A percentile compares a stretch with the other conserved stretches of the same genome.
Evolutionary conservation across 2,329 filamentous ascomycete genomes (phyloP).

Genomic region (Epichloe baconii): DNA sequence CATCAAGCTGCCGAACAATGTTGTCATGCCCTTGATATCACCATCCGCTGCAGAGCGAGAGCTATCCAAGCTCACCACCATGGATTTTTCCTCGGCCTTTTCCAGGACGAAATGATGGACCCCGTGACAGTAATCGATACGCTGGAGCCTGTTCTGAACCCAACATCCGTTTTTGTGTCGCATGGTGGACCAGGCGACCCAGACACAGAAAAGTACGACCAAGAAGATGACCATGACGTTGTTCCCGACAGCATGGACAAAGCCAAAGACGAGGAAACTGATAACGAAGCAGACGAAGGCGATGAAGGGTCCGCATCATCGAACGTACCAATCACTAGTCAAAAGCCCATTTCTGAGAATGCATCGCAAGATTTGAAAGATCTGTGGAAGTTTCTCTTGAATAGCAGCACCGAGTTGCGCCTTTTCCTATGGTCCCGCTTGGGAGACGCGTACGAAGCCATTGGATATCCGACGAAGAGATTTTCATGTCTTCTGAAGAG

Average conservation of each 20-base stretch:
- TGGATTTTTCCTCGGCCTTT: slow-evolving; percentile 93
- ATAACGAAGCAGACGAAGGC: neutral
- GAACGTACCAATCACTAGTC: slow-evolving; percentile 2
- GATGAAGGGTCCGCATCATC: slow-evolving; percentile 4
- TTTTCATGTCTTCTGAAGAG: slow-evolving; percentile 77
- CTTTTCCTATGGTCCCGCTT: slow-evolving; percentile 83
- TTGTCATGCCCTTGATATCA: slow-evolving; percentile 78
- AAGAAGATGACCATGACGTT: neutral
- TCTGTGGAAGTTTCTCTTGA: slow-evolving; percentile 73
- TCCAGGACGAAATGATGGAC: slow-evolving; percentile 69
- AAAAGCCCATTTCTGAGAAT: slow-evolving; percentile 35
- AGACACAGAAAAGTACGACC: neutral
- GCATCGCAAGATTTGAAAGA: slow-evolving; percentile 52
- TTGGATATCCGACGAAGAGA: slow-evolving; percentile 76
- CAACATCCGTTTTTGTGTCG: slow-evolving; percentile 38
- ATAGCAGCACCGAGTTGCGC: slow-evolving; percentile 68
- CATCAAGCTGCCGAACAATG: slow-evolving; percentile 67
- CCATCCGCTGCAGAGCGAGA: slow-evolving; percentile 75
- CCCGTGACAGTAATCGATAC: slow-evolving; percentile 80
- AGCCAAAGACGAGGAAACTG: neutral
- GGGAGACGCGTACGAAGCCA: slow-evolving; percentile 75
- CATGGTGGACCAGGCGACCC: slow-evolving; percentile 7
- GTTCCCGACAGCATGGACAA: neutral
- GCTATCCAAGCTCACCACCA: slow-evolving; percentile 82
- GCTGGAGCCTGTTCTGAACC: slow-evolving; percentile 81